Evolutionary conservation across 2,329 filamentous ascomycete species (phyloP).

Genomic region (Atkinsonella hypoxylon): DNA sequence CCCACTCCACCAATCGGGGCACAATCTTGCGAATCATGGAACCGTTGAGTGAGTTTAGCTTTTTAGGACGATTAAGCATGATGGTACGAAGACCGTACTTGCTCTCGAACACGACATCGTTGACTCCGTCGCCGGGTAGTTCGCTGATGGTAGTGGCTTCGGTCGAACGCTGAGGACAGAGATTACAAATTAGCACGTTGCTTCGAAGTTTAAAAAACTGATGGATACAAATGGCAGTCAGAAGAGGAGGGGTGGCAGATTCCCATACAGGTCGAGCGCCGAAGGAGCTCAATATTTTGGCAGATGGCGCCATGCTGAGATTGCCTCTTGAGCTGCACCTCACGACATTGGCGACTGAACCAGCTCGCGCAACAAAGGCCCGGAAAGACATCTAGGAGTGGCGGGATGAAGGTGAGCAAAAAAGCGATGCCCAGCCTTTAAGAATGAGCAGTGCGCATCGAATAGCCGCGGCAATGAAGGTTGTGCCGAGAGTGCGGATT

Average conservation of each 20-base stretch:
- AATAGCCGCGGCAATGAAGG: constrained; percentile 12
- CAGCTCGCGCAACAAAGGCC: constrained; percentile 40
- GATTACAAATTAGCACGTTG: neutral
- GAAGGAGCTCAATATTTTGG: constrained; percentile 54
- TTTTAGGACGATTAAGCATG: constrained; percentile 84
- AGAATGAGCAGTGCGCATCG: constrained; percentile 21
- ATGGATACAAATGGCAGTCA: neutral
- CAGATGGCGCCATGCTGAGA: constrained; percentile 65
- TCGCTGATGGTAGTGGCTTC: constrained; percentile 35
- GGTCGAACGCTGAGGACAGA: constrained; percentile 19
- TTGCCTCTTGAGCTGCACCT: constrained; percentile 29
- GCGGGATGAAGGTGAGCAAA: neutral
- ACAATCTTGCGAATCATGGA: constrained; percentile 96
- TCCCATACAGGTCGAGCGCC: constrained; percentile 20
- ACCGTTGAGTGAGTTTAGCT: constrained; percentile 82
- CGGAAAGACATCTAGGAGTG: constrained; percentile 42
- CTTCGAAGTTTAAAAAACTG: too few species aligned
- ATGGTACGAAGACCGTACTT: constrained; percentile 83
- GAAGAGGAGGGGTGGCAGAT: neutral
- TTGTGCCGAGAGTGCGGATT: constrained; percentile 6
- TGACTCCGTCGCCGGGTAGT: constrained; percentile 56
- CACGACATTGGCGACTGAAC: constrained; percentile 34
- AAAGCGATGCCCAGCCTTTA: constrained; percentile 22
- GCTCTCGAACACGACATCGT: constrained; percentile 88
- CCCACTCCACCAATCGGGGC: constrained; percentile 82